Evolutionary conservation across 352 stramenopile species (phyloP), one percentile per base, ranked within the genome.

Genomic region (Phytophthora pseudosyringae): DNA sequence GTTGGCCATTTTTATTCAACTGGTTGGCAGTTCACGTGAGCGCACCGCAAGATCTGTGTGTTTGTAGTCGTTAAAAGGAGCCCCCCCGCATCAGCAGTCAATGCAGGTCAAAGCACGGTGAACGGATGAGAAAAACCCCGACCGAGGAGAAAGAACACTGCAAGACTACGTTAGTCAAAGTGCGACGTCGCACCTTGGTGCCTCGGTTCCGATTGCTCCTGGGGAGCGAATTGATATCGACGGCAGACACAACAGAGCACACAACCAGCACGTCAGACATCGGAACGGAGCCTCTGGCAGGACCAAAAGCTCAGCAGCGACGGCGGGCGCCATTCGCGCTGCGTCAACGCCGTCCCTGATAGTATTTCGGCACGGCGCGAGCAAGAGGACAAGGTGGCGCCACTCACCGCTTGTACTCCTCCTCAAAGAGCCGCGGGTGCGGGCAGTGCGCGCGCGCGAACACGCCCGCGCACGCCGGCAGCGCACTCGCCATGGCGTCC

Each of bases 361-460:
- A 59, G 16, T 60, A 72, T 72, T 68, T 56, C 51, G 49, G 16
- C 47, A 26, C 46, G 38, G 35, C 46, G 12, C 49, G 13, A 16
- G 35, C 4, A 5, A 3, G 11, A 28, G 12, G 28, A 45, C 29
- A 47, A 52, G 9, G 1, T 26, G 46, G 11, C 3, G 12, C 15
- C 7, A 58, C 76, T 53, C 51, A 90, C 81, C 81, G 75, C 58
- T 90, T 90, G 75, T 90, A 90, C 56, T 90, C 81, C 28, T 51
- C 51, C 40, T 76, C 46, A 51, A 90, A 90, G 31, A 90, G 66
- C 59, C 53, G 51, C 11, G 64, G 29, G 38, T 90, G 81, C 13
- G 44, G 28, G 57, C 81, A 90, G 41, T 60, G 65, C 21, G 54
- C 49, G 44, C 64, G 75, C 40, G 68, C 69, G 43, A 90, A 88